A percentile compares a stretch with the other conserved stretches of the same genome.
phyloP scores from a whole-genome alignment of 805 yeast genomes.

The Monosporozyma siamensis region DNA sequence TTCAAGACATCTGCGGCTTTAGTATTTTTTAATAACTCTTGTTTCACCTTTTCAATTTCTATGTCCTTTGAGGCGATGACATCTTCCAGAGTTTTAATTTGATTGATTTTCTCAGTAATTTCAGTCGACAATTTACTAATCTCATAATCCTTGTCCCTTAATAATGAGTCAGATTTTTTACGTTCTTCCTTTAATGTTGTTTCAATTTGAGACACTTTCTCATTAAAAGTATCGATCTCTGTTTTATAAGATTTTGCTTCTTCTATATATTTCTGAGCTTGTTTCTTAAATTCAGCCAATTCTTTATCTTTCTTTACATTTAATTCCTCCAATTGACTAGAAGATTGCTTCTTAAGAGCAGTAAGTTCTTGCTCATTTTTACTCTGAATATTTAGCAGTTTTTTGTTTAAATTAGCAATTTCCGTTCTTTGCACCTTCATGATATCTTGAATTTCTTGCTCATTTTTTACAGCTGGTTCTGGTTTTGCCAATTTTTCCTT shows the following conservation, averaged over 20 bases:
- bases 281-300: neutral
- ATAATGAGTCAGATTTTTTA: constrained; percentile 5
- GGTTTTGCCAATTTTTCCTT: neutral
- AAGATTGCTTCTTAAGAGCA: neutral
- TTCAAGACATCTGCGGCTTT: neutral
- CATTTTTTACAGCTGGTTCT: neutral
- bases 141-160: constrained; percentile 3
- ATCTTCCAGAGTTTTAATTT: neutral
- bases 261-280: neutral
- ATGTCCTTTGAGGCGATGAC: neutral
- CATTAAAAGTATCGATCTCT: neutral
- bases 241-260: neutral
- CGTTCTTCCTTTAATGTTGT: neutral
- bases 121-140: constrained; percentile 3
- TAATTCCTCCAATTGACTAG: neutral
- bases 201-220: neutral
- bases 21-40: neutral
- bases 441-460: neutral
- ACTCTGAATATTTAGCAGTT: neutral
- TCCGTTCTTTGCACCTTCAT: constrained; percentile 3
- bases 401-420: constrained; percentile 2
- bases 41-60: neutral
- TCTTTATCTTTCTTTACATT: neutral
- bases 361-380: constrained; percentile 1
- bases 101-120: constrained; percentile 1